Base-by-base conservation (phyloP, 2,329 filamentous ascomycete genomes). In the Pyrenophora seminiperda region DNA sequence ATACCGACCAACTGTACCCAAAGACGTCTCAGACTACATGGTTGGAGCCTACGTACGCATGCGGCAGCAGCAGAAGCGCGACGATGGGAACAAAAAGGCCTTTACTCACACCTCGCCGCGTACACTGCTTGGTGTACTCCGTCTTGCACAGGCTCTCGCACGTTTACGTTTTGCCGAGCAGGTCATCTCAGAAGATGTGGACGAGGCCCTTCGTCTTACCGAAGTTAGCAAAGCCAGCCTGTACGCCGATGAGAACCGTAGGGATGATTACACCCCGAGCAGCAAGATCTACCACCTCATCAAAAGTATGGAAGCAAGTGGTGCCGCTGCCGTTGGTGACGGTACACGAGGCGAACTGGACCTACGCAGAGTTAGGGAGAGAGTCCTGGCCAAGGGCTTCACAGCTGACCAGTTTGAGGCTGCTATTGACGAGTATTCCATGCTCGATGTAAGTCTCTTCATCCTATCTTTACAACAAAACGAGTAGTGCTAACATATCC, bases 211-310 rank as follows among this genome's bases (percentile, higher is more conserved):
- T 58, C 85, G 94, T 44, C 82, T 99, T 40, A 83, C 96, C 41
- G 93, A 97, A 73, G 91, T 96, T 49, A 94, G 90, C 75, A 97
- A 97, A 77, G 90, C 95, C 53, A 93, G 87, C 60, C 77, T 99
- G 65, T 89, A 93, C 67, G 83, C 86, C 24, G 90, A 95, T 56
- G 80, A 82, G 68, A 67, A 67, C 46, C 67, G 68, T 37, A 59
- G 68, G 42, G 83, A 86, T 49, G 87, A 89, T 62, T 84, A 89
- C 62, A 96, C 90, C 43, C 86, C 91, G 20, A 92, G 84, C 75
- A 92, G 86, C 73, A 90, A 90, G 74, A 97, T 99, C 66, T 97
- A 96, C 77, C 94, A 96, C 73, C 84, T 99, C 59, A 90, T 99
- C 75, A 89, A 93, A 71, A 85, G 84, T 4, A 87, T 97, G 76